A percentile compares a stretch with the other conserved stretches of the same genome.
Evolutionary conservation across 2,329 filamentous ascomycete species (phyloP).

Genomic region (Aspergillus chevalieri): DNA sequence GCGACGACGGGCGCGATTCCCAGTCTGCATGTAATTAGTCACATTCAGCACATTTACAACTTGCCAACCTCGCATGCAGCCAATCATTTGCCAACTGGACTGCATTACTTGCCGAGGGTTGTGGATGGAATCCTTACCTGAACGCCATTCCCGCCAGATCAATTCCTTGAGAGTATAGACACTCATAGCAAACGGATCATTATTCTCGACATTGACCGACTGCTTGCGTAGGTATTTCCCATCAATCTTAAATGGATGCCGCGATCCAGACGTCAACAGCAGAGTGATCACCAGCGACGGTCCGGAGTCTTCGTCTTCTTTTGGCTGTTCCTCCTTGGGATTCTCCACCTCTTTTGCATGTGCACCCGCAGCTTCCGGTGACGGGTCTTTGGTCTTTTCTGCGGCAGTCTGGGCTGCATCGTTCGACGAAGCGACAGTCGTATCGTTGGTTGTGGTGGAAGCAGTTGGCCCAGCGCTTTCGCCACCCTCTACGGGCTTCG

Average conservation of each 20-base stretch:
- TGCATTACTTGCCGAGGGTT: neutral
- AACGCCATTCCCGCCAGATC: slow-evolving; percentile 87
- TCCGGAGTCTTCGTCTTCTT: slow-evolving; percentile 25
- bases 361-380: slow-evolving; percentile 20
- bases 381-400: slow-evolving; percentile 19
- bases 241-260: slow-evolving; percentile 86
- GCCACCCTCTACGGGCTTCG: slow-evolving; percentile 17
- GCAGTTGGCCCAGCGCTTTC: slow-evolving; percentile 15
- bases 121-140: slow-evolving; percentile 43
- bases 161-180: slow-evolving; percentile 92
- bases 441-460: slow-evolving; percentile 9
- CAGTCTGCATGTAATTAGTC: slow-evolving; percentile 52
- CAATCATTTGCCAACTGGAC: slow-evolving; percentile 2
- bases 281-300: slow-evolving; percentile 60
- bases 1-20: slow-evolving; percentile 79
- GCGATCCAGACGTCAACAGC: slow-evolving; percentile 70
- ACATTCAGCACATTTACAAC: neutral
- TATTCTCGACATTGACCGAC: slow-evolving; percentile 67
- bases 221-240: slow-evolving; percentile 77
- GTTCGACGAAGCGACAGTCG: slow-evolving; percentile 6
- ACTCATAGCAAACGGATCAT: slow-evolving; percentile 82
- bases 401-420: slow-evolving; percentile 14
- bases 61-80: neutral
- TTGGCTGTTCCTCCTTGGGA: neutral
- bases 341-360: slow-evolving; percentile 25